Evolutionary conservation across 495 filamentous ascomycete species (phyloP).

Genomic region (Aspergillus avenaceus): DNA sequence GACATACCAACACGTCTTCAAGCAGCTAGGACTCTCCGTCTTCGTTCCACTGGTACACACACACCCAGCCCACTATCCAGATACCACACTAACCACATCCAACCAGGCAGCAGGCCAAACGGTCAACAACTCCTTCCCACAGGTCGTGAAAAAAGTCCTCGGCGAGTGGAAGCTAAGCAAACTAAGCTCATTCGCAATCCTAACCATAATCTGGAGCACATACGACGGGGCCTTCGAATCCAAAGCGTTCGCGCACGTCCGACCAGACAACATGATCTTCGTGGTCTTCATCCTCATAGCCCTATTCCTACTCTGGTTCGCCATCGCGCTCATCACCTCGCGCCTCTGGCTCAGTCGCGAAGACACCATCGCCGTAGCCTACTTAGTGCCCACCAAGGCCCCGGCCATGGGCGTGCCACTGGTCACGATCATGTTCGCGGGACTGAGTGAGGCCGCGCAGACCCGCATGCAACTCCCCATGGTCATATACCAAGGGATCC

Average conservation of each 20-base stretch:
- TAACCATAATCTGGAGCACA: conserved; percentile 37
- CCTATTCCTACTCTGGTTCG: not conserved
- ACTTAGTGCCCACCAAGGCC: conserved; percentile 38
- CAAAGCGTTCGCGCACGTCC: conserved; percentile 26
- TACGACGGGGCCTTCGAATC: conserved; percentile 39
- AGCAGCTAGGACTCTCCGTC: conserved; percentile 37
- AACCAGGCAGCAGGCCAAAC: not conserved
- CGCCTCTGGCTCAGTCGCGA: conserved; percentile 30
- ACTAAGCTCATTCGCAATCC: conserved; percentile 5
- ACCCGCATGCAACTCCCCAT: conserved; percentile 31
- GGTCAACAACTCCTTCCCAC: not conserved
- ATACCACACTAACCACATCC: no score
- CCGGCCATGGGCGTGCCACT: conserved; percentile 38
- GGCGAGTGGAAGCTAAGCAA: not conserved
- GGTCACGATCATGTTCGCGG: conserved; percentile 26
- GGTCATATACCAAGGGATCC: conserved; percentile 34
- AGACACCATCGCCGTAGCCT: conserved; percentile 32
- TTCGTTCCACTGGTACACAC: conserved; percentile 37
- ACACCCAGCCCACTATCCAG: no score
- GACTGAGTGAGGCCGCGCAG: conserved; percentile 16
- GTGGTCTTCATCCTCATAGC: not conserved
- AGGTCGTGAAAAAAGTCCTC: not conserved
- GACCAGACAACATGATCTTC: not conserved
- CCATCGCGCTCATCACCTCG: not conserved
- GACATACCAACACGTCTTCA: conserved; percentile 34